Evolutionary conservation across 192 early-diverging fungal genomes (phyloP).

Genomic region (Entomortierella beljakovae): DNA sequence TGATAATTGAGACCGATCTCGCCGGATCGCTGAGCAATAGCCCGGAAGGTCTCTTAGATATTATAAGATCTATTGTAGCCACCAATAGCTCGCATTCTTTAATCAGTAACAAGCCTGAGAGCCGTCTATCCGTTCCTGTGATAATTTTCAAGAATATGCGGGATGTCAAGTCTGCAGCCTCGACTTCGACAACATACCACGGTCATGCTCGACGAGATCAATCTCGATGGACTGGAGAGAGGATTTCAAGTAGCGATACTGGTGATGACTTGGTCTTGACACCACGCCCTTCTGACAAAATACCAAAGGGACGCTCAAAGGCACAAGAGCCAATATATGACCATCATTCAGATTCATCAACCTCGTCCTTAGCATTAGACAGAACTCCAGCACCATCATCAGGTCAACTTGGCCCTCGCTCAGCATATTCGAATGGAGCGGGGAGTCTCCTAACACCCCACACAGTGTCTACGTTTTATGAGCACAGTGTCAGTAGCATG

Average conservation of each 20-base stretch:
- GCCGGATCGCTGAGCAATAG: slow-evolving; percentile 10
- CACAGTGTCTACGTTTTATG: slow-evolving; percentile 21
- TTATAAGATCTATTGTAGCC: slow-evolving; percentile 11
- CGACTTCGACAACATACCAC: slow-evolving; percentile 25
- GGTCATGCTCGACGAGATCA: slow-evolving; percentile 33
- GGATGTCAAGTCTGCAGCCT: slow-evolving; percentile 32
- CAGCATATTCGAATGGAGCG: slow-evolving; percentile 13
- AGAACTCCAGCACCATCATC: not conserved
- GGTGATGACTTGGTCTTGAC: slow-evolving; percentile 3
- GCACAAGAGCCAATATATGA: slow-evolving; percentile 6
- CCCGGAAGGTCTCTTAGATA: slow-evolving; percentile 36
- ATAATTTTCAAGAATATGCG: slow-evolving; percentile 48
- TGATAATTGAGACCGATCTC: slow-evolving; percentile 44
- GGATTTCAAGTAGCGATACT: slow-evolving; percentile 45
- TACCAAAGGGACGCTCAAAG: not conserved
- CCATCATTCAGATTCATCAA: slow-evolving; percentile 18
- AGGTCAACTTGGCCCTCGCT: not conserved
- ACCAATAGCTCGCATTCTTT: not conserved
- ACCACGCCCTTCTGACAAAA: not conserved
- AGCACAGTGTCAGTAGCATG: slow-evolving; percentile 42
- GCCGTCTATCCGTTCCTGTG: slow-evolving; percentile 18
- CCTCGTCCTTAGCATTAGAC: slow-evolving; percentile 25
- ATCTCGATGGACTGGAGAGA: slow-evolving; percentile 48
- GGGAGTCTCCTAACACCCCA: slow-evolving; percentile 28
- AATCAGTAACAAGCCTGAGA: not conserved